Evolutionary conservation across 352 stramenopile genomes (phyloP).

Genomic region (Hyaloperonospora arabidopsidis): DNA sequence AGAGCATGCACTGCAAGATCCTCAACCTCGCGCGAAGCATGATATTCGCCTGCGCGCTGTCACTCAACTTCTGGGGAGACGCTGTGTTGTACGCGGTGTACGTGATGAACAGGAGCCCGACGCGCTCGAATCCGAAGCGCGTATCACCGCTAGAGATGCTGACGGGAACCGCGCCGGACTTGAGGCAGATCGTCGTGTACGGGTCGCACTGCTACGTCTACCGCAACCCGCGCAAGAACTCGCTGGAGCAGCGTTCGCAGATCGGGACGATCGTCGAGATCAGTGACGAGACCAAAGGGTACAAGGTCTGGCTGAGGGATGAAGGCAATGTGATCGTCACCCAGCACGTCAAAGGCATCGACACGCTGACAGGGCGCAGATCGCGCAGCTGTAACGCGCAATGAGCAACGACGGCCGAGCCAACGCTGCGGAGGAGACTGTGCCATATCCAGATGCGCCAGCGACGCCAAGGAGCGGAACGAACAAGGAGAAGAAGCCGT

Average conservation of each 20-base stretch:
- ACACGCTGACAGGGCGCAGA: too few relatives aligned
- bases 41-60: constrained; percentile 22
- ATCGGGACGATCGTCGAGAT: too few relatives aligned
- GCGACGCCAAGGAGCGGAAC: background rate
- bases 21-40: constrained; percentile 28
- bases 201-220: constrained; percentile 4
- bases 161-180: background rate
- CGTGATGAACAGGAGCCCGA: constrained; percentile 17
- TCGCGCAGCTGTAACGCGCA: too few relatives aligned
- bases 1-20: constrained; percentile 8
- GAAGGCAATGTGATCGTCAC: too few relatives aligned
- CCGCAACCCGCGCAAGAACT: constrained; percentile 3
- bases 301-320: too few relatives aligned
- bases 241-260: background rate
- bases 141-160: constrained; percentile 8
- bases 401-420: too few relatives aligned
- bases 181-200: constrained; percentile 13
- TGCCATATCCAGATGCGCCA: background rate
- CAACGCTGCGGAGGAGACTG: background rate
- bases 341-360: too few relatives aligned
- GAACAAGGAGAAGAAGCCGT: background rate
- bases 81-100: constrained; percentile 27
- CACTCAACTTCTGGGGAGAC: constrained; percentile 24
- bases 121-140: too few relatives aligned
- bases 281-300: too few relatives aligned